Evolutionary conservation across 2,329 filamentous ascomycete genomes (phyloP).

Genomic region (Neopestalotiopsis rosae): DNA sequence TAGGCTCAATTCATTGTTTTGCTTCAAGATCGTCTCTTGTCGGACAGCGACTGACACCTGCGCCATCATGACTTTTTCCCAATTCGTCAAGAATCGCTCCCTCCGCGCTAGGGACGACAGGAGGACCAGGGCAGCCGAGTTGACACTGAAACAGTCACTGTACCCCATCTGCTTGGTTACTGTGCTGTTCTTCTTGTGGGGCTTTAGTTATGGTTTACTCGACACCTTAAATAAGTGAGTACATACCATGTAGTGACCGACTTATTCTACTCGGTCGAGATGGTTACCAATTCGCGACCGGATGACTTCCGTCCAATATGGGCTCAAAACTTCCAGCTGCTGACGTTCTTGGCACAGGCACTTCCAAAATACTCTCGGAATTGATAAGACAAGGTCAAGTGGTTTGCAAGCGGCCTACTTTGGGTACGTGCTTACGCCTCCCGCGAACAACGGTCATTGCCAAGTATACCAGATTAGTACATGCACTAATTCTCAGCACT

Average conservation of each 20-base stretch:
- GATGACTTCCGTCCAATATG: not conserved
- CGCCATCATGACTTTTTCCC: conserved; percentile 46
- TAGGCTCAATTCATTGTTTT: not conserved
- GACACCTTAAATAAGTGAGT: conserved; percentile 49
- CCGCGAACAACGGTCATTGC: not conserved
- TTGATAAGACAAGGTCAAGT: conserved; percentile 61
- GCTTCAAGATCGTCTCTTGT: not conserved
- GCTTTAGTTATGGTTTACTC: conserved; percentile 61
- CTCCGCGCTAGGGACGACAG: conserved; percentile 44
- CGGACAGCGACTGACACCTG: not conserved
- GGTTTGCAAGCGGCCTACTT: conserved; percentile 71
- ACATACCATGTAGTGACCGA: no score
- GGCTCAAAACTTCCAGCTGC: not conserved
- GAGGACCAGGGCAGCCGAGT: conserved; percentile 60
- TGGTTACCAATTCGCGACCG: not conserved
- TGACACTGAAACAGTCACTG: conserved; percentile 71
- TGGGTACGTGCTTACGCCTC: conserved; percentile 45
- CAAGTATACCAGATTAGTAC: not conserved
- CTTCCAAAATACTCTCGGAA: conserved; percentile 61
- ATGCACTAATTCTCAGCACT: not conserved
- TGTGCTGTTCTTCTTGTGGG: conserved; percentile 69
- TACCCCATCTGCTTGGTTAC: conserved; percentile 71
- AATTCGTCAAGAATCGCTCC: conserved; percentile 50
- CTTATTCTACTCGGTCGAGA: not conserved
- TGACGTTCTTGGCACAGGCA: conserved; percentile 41